phyloP scores from a whole-genome alignment of 176 grass and related monocot species.

The Panicum miliaceum region DNA sequence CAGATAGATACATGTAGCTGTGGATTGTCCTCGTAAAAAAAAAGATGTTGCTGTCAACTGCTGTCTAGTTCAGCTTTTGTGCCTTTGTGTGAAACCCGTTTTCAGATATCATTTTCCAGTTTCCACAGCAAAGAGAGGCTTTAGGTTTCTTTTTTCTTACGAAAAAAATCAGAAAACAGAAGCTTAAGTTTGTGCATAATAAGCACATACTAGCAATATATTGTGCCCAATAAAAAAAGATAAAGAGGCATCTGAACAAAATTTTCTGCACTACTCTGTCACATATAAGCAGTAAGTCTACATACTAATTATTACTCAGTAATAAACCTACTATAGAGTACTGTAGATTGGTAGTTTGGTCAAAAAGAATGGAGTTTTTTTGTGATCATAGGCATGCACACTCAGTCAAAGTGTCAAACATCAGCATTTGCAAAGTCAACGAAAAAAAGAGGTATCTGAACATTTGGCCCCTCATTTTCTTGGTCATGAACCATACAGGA shows the following conservation, averaged over 20 bases:
- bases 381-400: constrained; percentile 1
- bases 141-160: background rate
- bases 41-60: background rate
- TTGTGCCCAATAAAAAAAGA: background rate
- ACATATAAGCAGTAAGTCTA: background rate
- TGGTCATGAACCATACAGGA: constrained; percentile 50
- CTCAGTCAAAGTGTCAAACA: constrained; percentile 9
- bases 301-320: background rate
- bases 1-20: background rate
- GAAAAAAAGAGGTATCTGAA: background rate
- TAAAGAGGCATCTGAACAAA: too few species aligned
- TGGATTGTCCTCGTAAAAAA: too few species aligned
- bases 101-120: background rate
- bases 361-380: constrained; percentile 2
- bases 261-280: background rate
- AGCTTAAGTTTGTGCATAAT: background rate
- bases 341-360: background rate
- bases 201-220: background rate
- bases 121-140: background rate
- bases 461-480: background rate
- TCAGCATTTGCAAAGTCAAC: constrained; percentile 15
- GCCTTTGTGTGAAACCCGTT: background rate
- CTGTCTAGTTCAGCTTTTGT: background rate
- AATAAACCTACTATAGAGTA: background rate
- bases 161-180: background rate